A percentile compares a stretch with the other conserved stretches of the same genome.
Evolutionary conservation across 768 basidiomycete species (phyloP).

Genomic region (Suillus clintonianus): DNA sequence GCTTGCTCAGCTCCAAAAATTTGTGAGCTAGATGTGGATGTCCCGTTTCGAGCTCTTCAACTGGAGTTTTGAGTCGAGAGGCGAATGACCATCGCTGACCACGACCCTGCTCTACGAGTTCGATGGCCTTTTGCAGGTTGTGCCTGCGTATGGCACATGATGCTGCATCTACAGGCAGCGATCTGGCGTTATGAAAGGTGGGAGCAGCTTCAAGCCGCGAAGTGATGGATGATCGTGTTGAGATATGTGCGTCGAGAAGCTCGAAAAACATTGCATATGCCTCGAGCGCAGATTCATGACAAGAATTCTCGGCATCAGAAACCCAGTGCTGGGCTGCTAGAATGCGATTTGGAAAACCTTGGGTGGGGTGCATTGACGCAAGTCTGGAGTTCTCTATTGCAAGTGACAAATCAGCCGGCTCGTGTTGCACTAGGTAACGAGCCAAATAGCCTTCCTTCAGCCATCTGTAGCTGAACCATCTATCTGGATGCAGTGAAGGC

Average conservation of each 20-base stretch:
- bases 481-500: too few species aligned
- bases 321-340: too few species aligned
- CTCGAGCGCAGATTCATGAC: background rate
- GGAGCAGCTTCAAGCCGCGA: background rate
- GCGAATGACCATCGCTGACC: conserved; percentile 29
- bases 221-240: background rate
- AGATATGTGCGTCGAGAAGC: background rate
- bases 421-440: conserved; percentile 21
- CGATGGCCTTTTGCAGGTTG: conserved; percentile 16
- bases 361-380: conserved; percentile 14
- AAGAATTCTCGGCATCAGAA: too few species aligned
- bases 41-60: conserved; percentile 19
- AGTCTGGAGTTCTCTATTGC: conserved; percentile 20
- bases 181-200: background rate
- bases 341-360: background rate
- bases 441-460: conserved; percentile 17
- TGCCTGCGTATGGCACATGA: conserved; percentile 13
- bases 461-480: too few species aligned
- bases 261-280: background rate
- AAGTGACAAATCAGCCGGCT: conserved; percentile 16
- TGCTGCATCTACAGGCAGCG: conserved; percentile 2
- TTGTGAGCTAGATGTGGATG: conserved; percentile 4
- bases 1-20: conserved; percentile 9
- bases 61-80: conserved; percentile 23
- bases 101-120: conserved; percentile 26